Evolutionary conservation across 805 yeast genomes (phyloP).

Genomic region (Candida parachauliodes): DNA sequence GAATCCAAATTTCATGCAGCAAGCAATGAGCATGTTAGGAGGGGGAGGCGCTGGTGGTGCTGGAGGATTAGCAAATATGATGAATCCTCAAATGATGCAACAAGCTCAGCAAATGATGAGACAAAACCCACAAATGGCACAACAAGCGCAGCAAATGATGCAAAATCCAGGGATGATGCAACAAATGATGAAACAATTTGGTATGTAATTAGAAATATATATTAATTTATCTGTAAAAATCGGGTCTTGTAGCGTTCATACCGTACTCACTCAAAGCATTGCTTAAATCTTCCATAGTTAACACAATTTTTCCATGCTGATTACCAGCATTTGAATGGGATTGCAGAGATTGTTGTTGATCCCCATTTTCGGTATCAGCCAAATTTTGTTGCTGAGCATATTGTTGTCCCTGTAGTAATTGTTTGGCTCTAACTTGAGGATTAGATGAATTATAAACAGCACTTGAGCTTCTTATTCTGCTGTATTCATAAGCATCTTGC

Average conservation of each 20-base stretch:
- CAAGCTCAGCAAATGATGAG: slow-evolving; percentile 48
- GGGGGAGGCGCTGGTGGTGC: slow-evolving; percentile 39
- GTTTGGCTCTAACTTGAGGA: slow-evolving; percentile 83
- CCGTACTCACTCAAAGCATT: slow-evolving; percentile 93
- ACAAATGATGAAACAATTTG: slow-evolving; percentile 72
- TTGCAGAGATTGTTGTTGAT: slow-evolving; percentile 35
- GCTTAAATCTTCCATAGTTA: slow-evolving; percentile 90
- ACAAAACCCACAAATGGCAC: slow-evolving; percentile 41
- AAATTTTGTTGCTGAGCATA: slow-evolving; percentile 38
- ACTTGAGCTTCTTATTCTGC: slow-evolving; percentile 83
- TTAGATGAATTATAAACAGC: slow-evolving; percentile 83
- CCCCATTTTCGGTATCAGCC: slow-evolving; percentile 27
- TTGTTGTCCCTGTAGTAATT: slow-evolving; percentile 65
- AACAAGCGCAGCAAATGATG: slow-evolving; percentile 48
- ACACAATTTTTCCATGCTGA: slow-evolving; percentile 72
- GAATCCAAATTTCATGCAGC: slow-evolving; percentile 51
- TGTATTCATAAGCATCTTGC: slow-evolving; percentile 93
- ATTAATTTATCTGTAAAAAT: slow-evolving; percentile 70
- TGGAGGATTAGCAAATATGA: slow-evolving; percentile 47
- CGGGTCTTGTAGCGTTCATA: slow-evolving; percentile 85
- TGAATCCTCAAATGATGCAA: slow-evolving; percentile 50
- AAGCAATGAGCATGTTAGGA: slow-evolving; percentile 62
- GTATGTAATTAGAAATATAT: slow-evolving; percentile 40
- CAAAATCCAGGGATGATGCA: slow-evolving; percentile 44
- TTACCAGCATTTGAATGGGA: slow-evolving; percentile 43